Evolutionary conservation across 352 stramenopile species (phyloP), one percentile per base, ranked within the genome.

Genomic region (Phytophthora pisi): DNA sequence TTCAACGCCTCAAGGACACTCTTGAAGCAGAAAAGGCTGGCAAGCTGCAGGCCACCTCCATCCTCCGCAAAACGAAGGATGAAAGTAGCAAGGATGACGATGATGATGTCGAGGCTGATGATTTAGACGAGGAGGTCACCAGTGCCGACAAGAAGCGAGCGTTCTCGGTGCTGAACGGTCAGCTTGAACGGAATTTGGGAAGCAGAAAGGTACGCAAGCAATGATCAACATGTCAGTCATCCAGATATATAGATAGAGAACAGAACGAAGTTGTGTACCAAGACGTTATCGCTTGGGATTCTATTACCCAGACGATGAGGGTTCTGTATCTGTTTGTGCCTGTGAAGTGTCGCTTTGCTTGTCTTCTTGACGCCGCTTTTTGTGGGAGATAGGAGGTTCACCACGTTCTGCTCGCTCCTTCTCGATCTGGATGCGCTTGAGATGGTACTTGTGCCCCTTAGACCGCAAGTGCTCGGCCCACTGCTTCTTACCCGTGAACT

Each of bases 361-460:
- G 11, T 56, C 47, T 51, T 69, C 55, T 40, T 73, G 51, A 3
- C 67, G 58, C 43, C 61, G 46, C 11, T 61, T 62, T 31, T 76
- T 75, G 26, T 51, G 54, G 2, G 43, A 20, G 51, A 68, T 42
- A 7, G 38, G 36, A 26, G 46, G 43, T 38, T 75, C 66, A 9
- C 57, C 64, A 6, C 63, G 30, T 38, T 74, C 62, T 61, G 51
- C 54, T 69, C 53, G 57, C 40, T 75, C 60, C 54, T 78, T 86
- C 53, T 91, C 75, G 16, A 91, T 78, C 49, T 87, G 72, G 15
- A 92, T 49, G 2, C 87, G 79, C 50, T 91, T 92, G 50, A 93
- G n/a, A 72, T 95, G 84, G 42, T 81, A 93, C 45, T 86, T 86
- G 73, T 95, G 88, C 9, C 85, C 82, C 51, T 95, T 95, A 36